These are phyloP conservation scores for Aureobasidium sp. DNA, from an alignment of 2,329 filamentous ascomycete genomes.

Conservation along the genomic window DNA sequence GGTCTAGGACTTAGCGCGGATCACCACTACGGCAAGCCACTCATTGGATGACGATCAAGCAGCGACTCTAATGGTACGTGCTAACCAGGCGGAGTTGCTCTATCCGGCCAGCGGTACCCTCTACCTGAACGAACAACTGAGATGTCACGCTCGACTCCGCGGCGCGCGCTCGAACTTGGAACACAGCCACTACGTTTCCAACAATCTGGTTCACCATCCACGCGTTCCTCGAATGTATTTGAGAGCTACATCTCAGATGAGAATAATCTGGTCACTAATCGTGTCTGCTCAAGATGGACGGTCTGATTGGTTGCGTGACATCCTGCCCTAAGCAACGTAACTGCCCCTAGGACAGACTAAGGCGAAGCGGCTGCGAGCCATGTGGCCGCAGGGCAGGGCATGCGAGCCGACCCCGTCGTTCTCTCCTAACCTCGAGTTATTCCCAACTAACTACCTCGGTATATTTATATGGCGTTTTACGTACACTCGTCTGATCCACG, in stretches of 20 bases:
- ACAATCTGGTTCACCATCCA: background rate
- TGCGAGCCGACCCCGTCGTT: conserved; percentile 11
- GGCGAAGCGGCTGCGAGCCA: background rate
- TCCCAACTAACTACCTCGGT: background rate
- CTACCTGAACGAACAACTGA: background rate
- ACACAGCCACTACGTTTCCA: background rate
- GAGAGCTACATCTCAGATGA: background rate
- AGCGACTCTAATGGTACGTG: background rate
- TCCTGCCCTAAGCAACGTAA: background rate
- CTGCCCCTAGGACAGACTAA: background rate
- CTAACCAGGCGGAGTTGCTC: background rate
- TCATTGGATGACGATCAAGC: background rate
- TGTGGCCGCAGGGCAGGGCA: background rate
- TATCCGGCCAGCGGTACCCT: background rate
- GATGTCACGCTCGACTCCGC: background rate
- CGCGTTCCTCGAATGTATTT: background rate
- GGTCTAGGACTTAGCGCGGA: background rate
- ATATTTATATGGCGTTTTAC: background rate
- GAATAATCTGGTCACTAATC: background rate
- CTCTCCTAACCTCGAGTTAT: background rate
- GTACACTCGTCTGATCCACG: background rate
- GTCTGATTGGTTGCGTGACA: conserved; percentile 3
- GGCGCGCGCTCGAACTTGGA: background rate
- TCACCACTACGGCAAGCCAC: background rate
- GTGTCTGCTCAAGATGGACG: background rate